Conservation (phyloP, 2,329 filamentous ascomycete species). For the Pseudogymnoascus sp. region DNA sequence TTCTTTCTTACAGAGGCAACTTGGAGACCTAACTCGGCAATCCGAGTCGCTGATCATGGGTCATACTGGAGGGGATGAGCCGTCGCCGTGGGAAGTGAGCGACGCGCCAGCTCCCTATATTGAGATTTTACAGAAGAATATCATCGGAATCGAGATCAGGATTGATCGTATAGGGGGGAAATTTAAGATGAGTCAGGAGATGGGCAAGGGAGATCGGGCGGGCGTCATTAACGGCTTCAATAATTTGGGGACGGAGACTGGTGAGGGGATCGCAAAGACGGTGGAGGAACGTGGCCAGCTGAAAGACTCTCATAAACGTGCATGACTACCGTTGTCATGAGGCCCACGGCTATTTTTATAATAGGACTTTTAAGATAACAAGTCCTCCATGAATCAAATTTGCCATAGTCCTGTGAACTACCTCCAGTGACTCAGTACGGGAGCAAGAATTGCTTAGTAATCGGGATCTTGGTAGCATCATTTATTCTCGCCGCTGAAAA, state of each 20-base stretch:
- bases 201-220: slow-evolving; percentile 41
- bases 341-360: background rate
- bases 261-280: slow-evolving; percentile 27
- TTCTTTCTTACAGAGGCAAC: slow-evolving; percentile 43
- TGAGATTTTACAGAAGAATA: slow-evolving; percentile 48
- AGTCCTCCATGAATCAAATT: background rate
- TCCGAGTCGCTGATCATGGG: slow-evolving; percentile 51
- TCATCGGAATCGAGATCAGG: slow-evolving; percentile 53
- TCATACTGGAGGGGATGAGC: slow-evolving; percentile 35
- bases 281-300: slow-evolving; percentile 27
- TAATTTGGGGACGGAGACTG: slow-evolving; percentile 34
- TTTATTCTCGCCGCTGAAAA: background rate
- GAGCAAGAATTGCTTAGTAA: background rate
- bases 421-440: background rate
- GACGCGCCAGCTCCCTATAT: slow-evolving; percentile 52
- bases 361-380: background rate
- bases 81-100: slow-evolving; percentile 45
- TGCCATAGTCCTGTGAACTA: background rate
- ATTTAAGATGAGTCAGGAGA: slow-evolving; percentile 62
- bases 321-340: background rate
- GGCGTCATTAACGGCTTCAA: slow-evolving; percentile 53
- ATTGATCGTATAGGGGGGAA: slow-evolving; percentile 51
- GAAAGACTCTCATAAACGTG: background rate
- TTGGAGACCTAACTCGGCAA: slow-evolving; percentile 44
- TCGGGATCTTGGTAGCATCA: background rate